Percentiles rank a stretch among this genome's conserved stretches.
phyloP scores from a whole-genome alignment of 805 yeast species.

The Ogataea paradorogensis region DNA sequence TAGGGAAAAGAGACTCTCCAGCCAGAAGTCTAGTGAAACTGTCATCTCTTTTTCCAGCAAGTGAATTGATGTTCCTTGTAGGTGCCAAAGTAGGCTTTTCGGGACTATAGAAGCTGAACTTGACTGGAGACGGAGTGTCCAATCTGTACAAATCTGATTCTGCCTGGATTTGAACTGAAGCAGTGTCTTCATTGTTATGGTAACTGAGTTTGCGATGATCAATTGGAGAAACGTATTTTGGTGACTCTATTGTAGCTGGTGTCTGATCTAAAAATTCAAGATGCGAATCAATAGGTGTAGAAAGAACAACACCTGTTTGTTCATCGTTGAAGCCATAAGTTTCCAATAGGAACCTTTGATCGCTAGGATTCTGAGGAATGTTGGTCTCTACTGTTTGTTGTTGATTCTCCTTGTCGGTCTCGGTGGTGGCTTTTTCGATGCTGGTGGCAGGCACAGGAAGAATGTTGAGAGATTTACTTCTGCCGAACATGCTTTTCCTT shows the following conservation, averaged over 20 bases:
- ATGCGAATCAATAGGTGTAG: slow-evolving; percentile 13
- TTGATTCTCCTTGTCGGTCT: slow-evolving; percentile 2
- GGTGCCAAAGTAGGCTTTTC: slow-evolving; percentile 9
- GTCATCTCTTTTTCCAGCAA: slow-evolving; percentile 2
- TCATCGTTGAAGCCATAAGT: slow-evolving; percentile 24
- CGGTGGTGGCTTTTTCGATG: slow-evolving; percentile 1
- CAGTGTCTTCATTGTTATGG: slow-evolving; percentile 11
- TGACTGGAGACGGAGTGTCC: slow-evolving; percentile 21
- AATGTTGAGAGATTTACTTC: slow-evolving; percentile 8
- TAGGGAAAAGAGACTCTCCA: slow-evolving; percentile 70
- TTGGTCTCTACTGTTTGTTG: neutral
- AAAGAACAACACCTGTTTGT: slow-evolving; percentile 10
- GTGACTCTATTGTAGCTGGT: slow-evolving; percentile 7
- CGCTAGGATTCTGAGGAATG: neutral
- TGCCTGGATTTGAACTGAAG: slow-evolving; percentile 18
- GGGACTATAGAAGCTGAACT: slow-evolving; percentile 2
- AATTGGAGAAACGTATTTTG: slow-evolving; percentile 16
- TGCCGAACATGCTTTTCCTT: slow-evolving; percentile 17
- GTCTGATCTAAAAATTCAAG: slow-evolving; percentile 6
- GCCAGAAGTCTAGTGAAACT: slow-evolving; percentile 31
- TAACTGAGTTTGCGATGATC: slow-evolving; percentile 14
- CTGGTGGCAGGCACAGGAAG: neutral
- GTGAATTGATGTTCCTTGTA: slow-evolving; percentile 2
- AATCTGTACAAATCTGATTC: slow-evolving; percentile 9
- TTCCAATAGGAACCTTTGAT: slow-evolving; percentile 16